Conservation (phyloP, 2,329 filamentous ascomycete genomes). For the Westerdykella aurantiaca region DNA sequence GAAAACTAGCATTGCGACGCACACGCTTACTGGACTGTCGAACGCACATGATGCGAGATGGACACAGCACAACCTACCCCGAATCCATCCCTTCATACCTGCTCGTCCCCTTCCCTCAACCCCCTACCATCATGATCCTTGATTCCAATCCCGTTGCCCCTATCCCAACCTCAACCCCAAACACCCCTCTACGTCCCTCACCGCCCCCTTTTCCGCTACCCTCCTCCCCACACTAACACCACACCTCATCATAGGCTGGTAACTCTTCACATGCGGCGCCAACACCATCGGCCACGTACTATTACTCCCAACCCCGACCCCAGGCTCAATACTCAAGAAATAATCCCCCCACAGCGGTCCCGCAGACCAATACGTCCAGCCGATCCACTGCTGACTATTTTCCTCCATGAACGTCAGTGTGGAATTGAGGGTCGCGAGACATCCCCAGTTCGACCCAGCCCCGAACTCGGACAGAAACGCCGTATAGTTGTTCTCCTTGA, state of each 20-base stretch:
- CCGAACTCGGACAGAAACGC: conserved; percentile 50
- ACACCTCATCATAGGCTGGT: conserved; percentile 19
- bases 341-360: conserved; percentile 46
- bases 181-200: conserved; percentile 12
- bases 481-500: conserved; percentile 43
- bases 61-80: too few species aligned
- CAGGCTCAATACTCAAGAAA: conserved; percentile 19
- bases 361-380: conserved; percentile 49
- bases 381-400: conserved; percentile 44
- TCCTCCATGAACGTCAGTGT: conserved; percentile 32
- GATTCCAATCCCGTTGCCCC: too few species aligned
- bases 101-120: too few species aligned
- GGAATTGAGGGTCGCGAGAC: conserved; percentile 42
- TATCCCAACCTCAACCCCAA: conserved; percentile 11
- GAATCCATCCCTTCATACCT: too few species aligned
- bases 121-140: too few species aligned
- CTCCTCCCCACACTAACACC: conserved; percentile 11
- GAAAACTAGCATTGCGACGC: too few species aligned
- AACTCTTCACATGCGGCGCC: conserved; percentile 14
- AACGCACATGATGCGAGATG: too few species aligned
- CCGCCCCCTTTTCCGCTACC: conserved; percentile 4
- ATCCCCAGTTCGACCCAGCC: conserved; percentile 38
- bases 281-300: conserved; percentile 16
- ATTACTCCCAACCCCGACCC: conserved; percentile 10
- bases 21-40: too few species aligned